Percentiles rank a stretch among this genome's conserved stretches.
These are phyloP conservation scores for Wickerhamiella lipophila DNA, from an alignment of 805 yeast species.

Conservation along the genomic window DNA sequence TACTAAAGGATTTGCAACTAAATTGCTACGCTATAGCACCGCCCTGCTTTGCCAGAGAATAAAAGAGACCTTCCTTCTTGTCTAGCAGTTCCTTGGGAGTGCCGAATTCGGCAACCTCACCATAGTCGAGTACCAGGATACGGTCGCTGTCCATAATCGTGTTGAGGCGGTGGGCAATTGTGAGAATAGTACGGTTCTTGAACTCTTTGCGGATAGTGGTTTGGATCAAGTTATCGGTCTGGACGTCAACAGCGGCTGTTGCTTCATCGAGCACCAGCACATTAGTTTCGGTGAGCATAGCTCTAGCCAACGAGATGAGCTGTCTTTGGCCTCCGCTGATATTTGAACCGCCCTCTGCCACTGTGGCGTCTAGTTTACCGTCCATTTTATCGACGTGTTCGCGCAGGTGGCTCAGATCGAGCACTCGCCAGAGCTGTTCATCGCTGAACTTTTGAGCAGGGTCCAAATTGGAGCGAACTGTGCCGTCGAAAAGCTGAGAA, in stretches of 20 bases:
- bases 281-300: conserved; percentile 60
- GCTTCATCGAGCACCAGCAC: conserved; percentile 78
- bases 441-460: conserved; percentile 60
- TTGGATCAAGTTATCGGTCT: conserved; percentile 69
- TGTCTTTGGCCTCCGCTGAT: conserved; percentile 83
- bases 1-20: too few species aligned
- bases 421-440: conserved; percentile 69
- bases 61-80: conserved; percentile 57
- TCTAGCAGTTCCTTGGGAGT: conserved; percentile 54
- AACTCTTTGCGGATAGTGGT: conserved; percentile 66
- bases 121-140: conserved; percentile 57
- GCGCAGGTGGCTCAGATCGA: conserved; percentile 67
- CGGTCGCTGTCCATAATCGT: conserved; percentile 70
- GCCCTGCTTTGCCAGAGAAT: conserved; percentile 69
- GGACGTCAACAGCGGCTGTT: conserved; percentile 81
- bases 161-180: conserved; percentile 75
- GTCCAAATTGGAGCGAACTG: conserved; percentile 74
- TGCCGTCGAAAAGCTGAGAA: conserved; percentile 82
- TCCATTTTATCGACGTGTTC: conserved; percentile 46
- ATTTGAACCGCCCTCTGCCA: conserved; percentile 73
- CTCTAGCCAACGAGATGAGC: conserved; percentile 70
- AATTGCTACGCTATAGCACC: conserved; percentile 37
- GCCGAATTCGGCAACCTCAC: conserved; percentile 63
- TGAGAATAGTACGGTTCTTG: conserved; percentile 60
- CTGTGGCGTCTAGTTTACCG: conserved; percentile 42